Conservation (phyloP, 306 rosid species). For the Parietaria judaica region DNA sequence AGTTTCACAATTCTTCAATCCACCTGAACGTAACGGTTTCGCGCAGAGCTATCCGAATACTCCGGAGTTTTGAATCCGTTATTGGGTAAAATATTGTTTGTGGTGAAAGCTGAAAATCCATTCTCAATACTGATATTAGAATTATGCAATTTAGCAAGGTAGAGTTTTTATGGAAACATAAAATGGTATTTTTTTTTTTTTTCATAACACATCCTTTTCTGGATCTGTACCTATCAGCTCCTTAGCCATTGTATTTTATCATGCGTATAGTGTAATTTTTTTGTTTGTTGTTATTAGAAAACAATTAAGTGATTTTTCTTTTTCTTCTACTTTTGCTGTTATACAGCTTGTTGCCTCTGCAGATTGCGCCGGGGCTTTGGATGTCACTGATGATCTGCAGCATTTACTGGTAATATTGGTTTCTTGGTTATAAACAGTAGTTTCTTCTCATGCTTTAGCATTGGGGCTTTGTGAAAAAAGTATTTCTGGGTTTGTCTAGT, state of each 20-base stretch:
- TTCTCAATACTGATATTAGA: too few relatives aligned
- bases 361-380: constrained; percentile 98
- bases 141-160: too few relatives aligned
- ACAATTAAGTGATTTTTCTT: constrained; percentile 13
- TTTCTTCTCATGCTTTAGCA: neutral
- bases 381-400: constrained; percentile 86
- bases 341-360: constrained; percentile 95
- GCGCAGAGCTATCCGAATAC: too few relatives aligned
- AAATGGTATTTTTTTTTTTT: neutral
- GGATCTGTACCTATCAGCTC: neutral
- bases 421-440: neutral
- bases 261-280: neutral
- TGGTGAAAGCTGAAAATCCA: too few relatives aligned
- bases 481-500: neutral
- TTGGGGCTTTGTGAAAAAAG: neutral
- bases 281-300: neutral
- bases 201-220: neutral
- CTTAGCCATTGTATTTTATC: neutral
- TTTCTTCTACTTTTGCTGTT: constrained; percentile 41
- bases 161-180: too few relatives aligned
- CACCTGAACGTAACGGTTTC: too few relatives aligned
- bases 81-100: too few relatives aligned
- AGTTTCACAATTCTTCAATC: too few relatives aligned
- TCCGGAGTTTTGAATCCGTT: too few relatives aligned
- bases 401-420: constrained; percentile 60